Percentiles rank a stretch among this genome's conserved stretches.
These are phyloP conservation scores for Torulaspora delbrueckii DNA, from an alignment of 805 yeast species.

Conservation along the genomic window DNA sequence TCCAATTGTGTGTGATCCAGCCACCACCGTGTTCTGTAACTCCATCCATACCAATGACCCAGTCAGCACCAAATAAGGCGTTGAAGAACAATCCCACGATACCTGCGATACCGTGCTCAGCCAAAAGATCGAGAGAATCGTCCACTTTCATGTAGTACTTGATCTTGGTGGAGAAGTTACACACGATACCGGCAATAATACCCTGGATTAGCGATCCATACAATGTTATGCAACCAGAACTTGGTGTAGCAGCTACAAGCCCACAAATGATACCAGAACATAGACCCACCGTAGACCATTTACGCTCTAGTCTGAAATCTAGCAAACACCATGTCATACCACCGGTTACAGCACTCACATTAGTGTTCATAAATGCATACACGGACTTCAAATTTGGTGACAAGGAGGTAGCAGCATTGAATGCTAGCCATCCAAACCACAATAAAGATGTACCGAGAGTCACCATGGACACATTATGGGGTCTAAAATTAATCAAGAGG, in stretches of 20 bases:
- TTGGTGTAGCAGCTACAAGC: slow-evolving; percentile 93
- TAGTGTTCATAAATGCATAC: slow-evolving; percentile 88
- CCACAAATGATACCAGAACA: slow-evolving; percentile 97
- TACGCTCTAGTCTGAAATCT: slow-evolving; percentile 81
- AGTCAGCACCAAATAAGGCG: slow-evolving; percentile 79
- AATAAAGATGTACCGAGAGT: slow-evolving; percentile 81
- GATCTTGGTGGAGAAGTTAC: slow-evolving; percentile 86
- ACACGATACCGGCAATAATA: slow-evolving; percentile 68
- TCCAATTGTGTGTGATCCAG: slow-evolving; percentile 86
- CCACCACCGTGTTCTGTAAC: slow-evolving; percentile 83
- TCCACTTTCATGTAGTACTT: slow-evolving; percentile 79
- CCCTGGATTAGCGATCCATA: slow-evolving; percentile 91
- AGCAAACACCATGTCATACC: slow-evolving; percentile 88
- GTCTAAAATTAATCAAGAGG: slow-evolving; percentile 80
- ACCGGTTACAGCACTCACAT: slow-evolving; percentile 82
- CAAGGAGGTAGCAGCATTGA: slow-evolving; percentile 85
- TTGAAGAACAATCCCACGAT: slow-evolving; percentile 84
- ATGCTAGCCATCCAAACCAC: slow-evolving; percentile 96
- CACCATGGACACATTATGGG: slow-evolving; percentile 89
- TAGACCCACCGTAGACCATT: slow-evolving; percentile 91
- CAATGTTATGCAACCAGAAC: slow-evolving; percentile 83
- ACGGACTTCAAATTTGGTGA: slow-evolving; percentile 80
- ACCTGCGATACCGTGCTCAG: slow-evolving; percentile 99
- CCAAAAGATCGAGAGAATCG: slow-evolving; percentile 89
- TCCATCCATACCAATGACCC: slow-evolving; percentile 89